Base-by-base conservation (phyloP, 768 basidiomycete genomes). In the Mycena belliarum region DNA sequence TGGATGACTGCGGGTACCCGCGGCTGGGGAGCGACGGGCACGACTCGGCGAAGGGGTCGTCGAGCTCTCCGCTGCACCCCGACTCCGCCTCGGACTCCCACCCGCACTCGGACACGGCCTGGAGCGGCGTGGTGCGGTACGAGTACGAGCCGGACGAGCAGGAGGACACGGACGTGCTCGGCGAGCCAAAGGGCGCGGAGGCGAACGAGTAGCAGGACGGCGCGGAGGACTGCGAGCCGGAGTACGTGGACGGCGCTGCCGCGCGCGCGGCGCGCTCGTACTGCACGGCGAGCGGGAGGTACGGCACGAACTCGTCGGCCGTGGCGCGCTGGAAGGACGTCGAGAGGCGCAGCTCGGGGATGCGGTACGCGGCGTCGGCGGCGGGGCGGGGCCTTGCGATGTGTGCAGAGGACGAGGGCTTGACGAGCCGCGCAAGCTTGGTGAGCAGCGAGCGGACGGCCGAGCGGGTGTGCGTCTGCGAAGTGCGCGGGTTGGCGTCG, bases 391-490 rank as follows among this genome's bases (percentile, higher is more conserved):
- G n/a, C n/a, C n/a, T n/a, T n/a, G n/a, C n/a, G n/a, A n/a, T n/a
- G n/a, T n/a, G n/a, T n/a, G n/a, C n/a, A n/a, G n/a, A n/a, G n/a
- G n/a, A n/a, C n/a, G n/a, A n/a, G n/a, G n/a, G n/a, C n/a, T n/a
- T n/a, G n/a, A n/a, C n/a, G n/a, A n/a, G 56, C 41, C 32, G 46
- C 44, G 47, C 47, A 54, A 56, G 29, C 49, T 60, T 55, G 7
- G 4, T 25, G 40, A 52, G 49, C 35, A 55, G 18, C 48, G 32
- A 33, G 12, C 59, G 59, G 3, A 60, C 45, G 12, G 54, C 28
- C 28, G 58, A 54, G 41, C 16, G 14, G 35, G 21, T 40, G 42
- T 44, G 15, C 33, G 9, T 28, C 18, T 26, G 4, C 18, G n/a
- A n/a, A n/a, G n/a, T n/a, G n/a, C n/a, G n/a, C 8, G 28, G 8